Evolutionary conservation across 1,284 basidiomycete species (phyloP).

Genomic region (Singerocomus rubriflavus): DNA sequence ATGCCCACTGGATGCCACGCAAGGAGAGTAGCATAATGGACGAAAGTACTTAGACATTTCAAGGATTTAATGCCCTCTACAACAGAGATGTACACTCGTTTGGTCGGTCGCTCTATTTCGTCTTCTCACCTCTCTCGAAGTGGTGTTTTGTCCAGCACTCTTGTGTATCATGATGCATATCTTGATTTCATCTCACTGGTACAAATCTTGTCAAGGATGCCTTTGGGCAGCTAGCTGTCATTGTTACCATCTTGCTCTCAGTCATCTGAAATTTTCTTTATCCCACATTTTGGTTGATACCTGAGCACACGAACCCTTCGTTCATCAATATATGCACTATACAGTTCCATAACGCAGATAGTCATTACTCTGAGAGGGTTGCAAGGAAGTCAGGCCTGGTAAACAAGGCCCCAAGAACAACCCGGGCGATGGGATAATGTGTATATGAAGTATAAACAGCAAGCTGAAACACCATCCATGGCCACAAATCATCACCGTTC

Average conservation of each 20-base stretch:
- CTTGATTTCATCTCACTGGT: constrained; percentile 16
- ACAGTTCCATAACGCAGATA: constrained; percentile 12
- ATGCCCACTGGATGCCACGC: constrained; percentile 9
- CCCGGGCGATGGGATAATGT: neutral
- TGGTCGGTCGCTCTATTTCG: constrained; percentile 21
- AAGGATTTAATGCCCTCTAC: constrained; percentile 16
- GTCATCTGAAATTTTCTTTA: neutral
- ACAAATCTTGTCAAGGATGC: constrained; percentile 26
- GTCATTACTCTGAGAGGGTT: neutral
- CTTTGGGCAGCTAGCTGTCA: constrained; percentile 20
- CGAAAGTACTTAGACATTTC: constrained; percentile 13
- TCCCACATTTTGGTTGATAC: constrained; percentile 17
- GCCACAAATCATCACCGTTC: neutral
- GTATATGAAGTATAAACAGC: constrained; percentile 4
- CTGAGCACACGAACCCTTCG: constrained; percentile 19
- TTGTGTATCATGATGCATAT: constrained; percentile 13
- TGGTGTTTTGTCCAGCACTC: constrained; percentile 9
- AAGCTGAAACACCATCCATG: neutral
- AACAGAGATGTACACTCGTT: constrained; percentile 26
- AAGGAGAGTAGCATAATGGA: constrained; percentile 6
- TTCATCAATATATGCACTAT: constrained; percentile 24
- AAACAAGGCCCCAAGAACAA: neutral
- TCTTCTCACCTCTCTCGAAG: constrained; percentile 5
- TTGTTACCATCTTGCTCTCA: constrained; percentile 8
- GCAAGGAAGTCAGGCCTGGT: neutral